phyloP scores from a whole-genome alignment of 1,284 basidiomycete genomes.

The Tranzscheliella williamsii region DNA sequence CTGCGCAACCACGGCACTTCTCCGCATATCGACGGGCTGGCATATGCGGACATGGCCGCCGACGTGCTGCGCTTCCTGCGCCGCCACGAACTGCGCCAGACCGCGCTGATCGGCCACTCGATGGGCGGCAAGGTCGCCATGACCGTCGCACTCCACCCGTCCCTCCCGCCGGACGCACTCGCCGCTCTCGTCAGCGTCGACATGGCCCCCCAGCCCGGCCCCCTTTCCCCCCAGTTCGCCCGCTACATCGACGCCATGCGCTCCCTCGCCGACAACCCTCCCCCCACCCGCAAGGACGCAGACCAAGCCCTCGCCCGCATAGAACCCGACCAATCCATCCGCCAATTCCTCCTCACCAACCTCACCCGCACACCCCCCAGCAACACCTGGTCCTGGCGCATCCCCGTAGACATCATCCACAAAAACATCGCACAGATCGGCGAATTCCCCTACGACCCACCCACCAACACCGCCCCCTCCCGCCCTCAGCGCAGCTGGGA shows the following conservation, averaged over 20 bases:
- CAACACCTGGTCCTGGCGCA: constrained; percentile 68
- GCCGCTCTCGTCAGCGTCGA: constrained; percentile 76
- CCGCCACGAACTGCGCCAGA: constrained; percentile 63
- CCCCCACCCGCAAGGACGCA: constrained; percentile 71
- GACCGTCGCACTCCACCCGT: constrained; percentile 71
- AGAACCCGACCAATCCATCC: constrained; percentile 70
- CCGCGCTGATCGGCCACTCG: constrained; percentile 79
- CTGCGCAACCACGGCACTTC: constrained; percentile 81
- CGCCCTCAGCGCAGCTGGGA: constrained; percentile 66
- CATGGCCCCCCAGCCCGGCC: constrained; percentile 73
- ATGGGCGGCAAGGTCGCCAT: constrained; percentile 90
- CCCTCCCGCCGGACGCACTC: constrained; percentile 62
- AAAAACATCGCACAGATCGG: constrained; percentile 72
- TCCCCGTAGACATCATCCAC: constrained; percentile 73
- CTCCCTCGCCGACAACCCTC: constrained; percentile 67
- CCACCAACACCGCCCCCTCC: too few species aligned
- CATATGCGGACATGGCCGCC: constrained; percentile 71
- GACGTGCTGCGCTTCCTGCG: constrained; percentile 69
- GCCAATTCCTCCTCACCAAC: constrained; percentile 82
- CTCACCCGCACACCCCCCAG: constrained; percentile 64
- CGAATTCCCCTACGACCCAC: constrained; percentile 69
- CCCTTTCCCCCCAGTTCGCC: constrained; percentile 68
- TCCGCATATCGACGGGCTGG: constrained; percentile 72
- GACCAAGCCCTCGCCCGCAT: constrained; percentile 69
- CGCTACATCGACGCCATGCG: constrained; percentile 73